Percentiles rank a stretch among this genome's conserved stretches.
These are phyloP conservation scores for Ophiostoma sp. DNA, from an alignment of 2,329 filamentous ascomycete genomes.

Conservation along the genomic window DNA sequence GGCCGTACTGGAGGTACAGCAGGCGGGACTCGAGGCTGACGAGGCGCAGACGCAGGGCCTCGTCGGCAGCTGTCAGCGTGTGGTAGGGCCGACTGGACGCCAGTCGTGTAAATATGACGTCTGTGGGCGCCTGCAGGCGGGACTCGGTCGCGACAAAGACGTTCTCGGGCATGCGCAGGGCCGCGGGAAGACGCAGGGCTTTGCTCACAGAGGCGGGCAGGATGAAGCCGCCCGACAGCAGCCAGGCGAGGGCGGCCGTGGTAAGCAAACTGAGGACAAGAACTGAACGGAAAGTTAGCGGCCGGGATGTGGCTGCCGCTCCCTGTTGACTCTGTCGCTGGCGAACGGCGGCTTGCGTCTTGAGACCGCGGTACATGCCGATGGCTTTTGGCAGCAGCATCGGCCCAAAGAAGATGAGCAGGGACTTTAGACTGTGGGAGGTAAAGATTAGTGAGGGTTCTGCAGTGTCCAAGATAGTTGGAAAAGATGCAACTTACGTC, in stretches of 20 bases:
- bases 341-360: conserved; percentile 46
- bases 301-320: conserved; percentile 51
- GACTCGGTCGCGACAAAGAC: conserved; percentile 76
- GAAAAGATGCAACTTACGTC: conserved; percentile 44
- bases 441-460: not conserved
- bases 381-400: conserved; percentile 68
- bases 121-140: conserved; percentile 79
- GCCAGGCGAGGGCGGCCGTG: conserved; percentile 25
- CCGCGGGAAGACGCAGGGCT: conserved; percentile 57
- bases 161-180: conserved; percentile 72
- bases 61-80: conserved; percentile 59
- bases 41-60: conserved; percentile 66
- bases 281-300: conserved; percentile 56
- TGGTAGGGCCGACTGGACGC: conserved; percentile 51
- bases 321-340: conserved; percentile 41
- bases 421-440: conserved; percentile 51
- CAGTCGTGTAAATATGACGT: conserved; percentile 80
- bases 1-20: conserved; percentile 82
- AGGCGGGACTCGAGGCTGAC: conserved; percentile 70
- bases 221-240: conserved; percentile 24
- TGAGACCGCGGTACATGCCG: conserved; percentile 61
- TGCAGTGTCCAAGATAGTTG: not conserved
- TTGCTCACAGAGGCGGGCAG: conserved; percentile 39
- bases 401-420: conserved; percentile 67
- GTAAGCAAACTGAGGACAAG: conserved; percentile 57